Conservation (phyloP, 2,329 filamentous ascomycete species). For the Monosporascus sp. region DNA sequence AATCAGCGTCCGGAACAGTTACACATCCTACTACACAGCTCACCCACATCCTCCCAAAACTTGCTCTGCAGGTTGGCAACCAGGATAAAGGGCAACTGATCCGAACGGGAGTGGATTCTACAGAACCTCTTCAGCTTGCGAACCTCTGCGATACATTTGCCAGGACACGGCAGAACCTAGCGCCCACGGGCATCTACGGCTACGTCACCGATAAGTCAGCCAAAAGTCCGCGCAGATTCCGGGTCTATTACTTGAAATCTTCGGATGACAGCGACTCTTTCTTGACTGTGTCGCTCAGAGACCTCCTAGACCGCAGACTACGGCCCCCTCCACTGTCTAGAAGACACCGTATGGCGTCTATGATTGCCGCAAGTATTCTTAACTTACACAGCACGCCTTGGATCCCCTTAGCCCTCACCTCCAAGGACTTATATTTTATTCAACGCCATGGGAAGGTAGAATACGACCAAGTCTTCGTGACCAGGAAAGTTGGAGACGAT, state of each 20-base stretch:
- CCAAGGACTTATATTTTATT: conserved; percentile 12
- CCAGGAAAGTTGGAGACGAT: conserved; percentile 1
- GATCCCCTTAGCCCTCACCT: conserved; percentile 11
- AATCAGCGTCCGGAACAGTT: not conserved
- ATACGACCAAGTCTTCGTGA: conserved; percentile 7
- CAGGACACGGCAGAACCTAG: not conserved
- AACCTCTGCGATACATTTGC: not conserved
- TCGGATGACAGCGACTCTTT: not conserved
- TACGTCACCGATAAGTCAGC: not conserved
- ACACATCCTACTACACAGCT: not conserved
- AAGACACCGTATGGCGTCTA: conserved; percentile 7
- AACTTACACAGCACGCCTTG: conserved; percentile 19
- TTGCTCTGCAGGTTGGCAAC: too few relatives aligned
- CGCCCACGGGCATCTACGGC: not conserved
- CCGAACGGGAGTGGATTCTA: too few relatives aligned
- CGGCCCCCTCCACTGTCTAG: conserved; percentile 8
- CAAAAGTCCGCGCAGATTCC: not conserved
- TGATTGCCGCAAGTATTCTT: conserved; percentile 16
- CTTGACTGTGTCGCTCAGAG: not conserved
- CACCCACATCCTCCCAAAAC: too few relatives aligned
- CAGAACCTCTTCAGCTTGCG: not conserved
- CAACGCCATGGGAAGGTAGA: conserved; percentile 6
- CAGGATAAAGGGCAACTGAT: too few relatives aligned
- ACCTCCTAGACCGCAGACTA: not conserved
- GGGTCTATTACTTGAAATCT: not conserved